A percentile compares a stretch with the other conserved stretches of the same genome.
These are phyloP conservation scores for Acacia confusa DNA, from an alignment of 306 rosid species.

Conservation along the genomic window DNA sequence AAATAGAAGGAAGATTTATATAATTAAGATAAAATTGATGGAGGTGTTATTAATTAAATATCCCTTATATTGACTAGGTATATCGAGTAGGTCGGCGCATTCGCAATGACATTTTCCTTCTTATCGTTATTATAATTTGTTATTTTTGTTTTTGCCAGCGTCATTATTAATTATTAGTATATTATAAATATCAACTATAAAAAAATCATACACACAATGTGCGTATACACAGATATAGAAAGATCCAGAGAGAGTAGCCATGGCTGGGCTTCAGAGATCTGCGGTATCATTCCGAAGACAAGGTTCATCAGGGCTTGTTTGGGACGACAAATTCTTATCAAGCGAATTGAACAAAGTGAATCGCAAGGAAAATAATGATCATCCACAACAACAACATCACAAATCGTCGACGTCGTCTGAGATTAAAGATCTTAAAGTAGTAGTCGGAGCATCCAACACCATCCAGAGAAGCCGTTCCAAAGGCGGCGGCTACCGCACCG, in stretches of 20 bases:
- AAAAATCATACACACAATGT: neutral
- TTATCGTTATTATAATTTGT: neutral
- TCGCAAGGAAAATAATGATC: constrained; percentile 14
- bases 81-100: constrained; percentile 21
- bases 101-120: neutral
- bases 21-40: too few species aligned
- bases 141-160: too few species aligned
- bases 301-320: constrained; percentile 83
- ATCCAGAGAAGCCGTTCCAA: constrained; percentile 60
- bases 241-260: constrained; percentile 25
- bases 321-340: constrained; percentile 58
- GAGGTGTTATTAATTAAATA: too few species aligned
- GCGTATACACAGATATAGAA: neutral
- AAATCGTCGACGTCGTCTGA: neutral
- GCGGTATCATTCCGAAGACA: constrained; percentile 74
- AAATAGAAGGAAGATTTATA: too few species aligned
- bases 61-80: constrained; percentile 27
- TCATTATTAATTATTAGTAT: neutral
- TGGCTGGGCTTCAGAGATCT: constrained; percentile 92
- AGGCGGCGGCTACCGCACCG: constrained; percentile 68
- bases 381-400: constrained; percentile 14
- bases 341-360: constrained; percentile 45
- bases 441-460: constrained; percentile 41
- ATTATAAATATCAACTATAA: neutral
- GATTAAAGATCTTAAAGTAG: constrained; percentile 23